Evolutionary conservation across 2,329 filamentous ascomycete species (phyloP).

Genomic region (Nemania sp.): DNA sequence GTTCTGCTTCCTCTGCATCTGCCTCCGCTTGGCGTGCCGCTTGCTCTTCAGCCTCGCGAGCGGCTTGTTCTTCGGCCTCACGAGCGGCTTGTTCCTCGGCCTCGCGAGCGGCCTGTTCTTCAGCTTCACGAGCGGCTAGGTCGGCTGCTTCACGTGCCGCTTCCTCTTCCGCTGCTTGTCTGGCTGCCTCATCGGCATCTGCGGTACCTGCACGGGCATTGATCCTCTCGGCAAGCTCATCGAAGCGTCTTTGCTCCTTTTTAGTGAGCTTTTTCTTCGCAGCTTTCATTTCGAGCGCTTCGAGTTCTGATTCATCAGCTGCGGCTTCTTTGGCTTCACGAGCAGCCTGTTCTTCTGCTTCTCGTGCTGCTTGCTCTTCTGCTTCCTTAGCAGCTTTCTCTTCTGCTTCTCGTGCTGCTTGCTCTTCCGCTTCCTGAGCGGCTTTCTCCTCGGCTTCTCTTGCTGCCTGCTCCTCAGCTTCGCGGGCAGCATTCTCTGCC

Average conservation of each 20-base stretch:
- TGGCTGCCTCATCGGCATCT: conserved; percentile 6
- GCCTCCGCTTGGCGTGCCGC: conserved; percentile 39
- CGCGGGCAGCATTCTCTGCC: conserved; percentile 20
- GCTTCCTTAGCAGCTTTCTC: conserved; percentile 4
- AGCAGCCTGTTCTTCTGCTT: conserved; percentile 17
- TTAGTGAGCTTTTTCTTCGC: conserved; percentile 10
- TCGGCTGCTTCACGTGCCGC: conserved; percentile 22
- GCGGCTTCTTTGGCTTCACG: conserved; percentile 24
- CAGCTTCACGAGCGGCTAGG: conserved; percentile 13
- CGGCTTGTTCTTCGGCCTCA: conserved; percentile 36
- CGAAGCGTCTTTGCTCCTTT: conserved; percentile 18
- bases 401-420: conserved; percentile 4
- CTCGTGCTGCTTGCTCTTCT: conserved; percentile 10
- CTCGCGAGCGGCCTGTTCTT: conserved; percentile 21
- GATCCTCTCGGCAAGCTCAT: conserved; percentile 21
- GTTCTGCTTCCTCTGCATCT: conserved; percentile 20
- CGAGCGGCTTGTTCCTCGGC: conserved; percentile 21
- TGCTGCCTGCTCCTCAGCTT: conserved; percentile 9
- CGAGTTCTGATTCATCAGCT: conserved; percentile 18
- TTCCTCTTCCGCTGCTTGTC: conserved; percentile 13
- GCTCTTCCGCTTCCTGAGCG: conserved; percentile 28
- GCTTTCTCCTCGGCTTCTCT: conserved; percentile 12
- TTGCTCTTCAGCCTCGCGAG: conserved; percentile 18
- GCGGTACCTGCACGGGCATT: conserved; percentile 13
- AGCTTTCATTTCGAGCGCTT: conserved; percentile 3